phyloP scores from a whole-genome alignment of 2,329 filamentous ascomycete species.

The Hymenotorrendiella dingleyae region DNA sequence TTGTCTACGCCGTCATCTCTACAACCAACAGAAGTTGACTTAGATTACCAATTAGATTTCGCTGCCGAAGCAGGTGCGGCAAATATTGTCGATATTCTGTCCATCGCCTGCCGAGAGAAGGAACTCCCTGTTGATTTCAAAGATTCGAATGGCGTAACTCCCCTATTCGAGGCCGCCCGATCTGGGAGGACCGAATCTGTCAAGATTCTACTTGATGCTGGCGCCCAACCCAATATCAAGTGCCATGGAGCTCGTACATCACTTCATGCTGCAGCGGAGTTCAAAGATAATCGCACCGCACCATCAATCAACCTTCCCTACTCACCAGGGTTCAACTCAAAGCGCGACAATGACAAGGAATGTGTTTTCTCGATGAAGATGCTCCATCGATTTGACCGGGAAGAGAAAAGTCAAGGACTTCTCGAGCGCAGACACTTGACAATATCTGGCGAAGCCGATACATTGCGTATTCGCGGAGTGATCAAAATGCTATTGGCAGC shows the following conservation, averaged over 20 bases:
- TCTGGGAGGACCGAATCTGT: slow-evolving; percentile 6
- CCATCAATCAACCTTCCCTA: too few relatives aligned
- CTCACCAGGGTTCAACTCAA: too few relatives aligned
- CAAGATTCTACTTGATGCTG: background rate
- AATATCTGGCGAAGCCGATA: too few relatives aligned
- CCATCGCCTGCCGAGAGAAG: background rate
- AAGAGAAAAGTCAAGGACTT: background rate
- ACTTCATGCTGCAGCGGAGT: slow-evolving; percentile 56
- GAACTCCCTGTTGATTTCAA: slow-evolving; percentile 46
- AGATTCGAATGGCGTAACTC: slow-evolving; percentile 1
- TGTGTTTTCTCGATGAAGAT: too few relatives aligned
- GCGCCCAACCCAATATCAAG: slow-evolving; percentile 38
- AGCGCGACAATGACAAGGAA: slow-evolving; percentile 23
- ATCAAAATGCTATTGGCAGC: too few relatives aligned
- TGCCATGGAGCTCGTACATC: background rate
- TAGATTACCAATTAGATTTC: too few relatives aligned
- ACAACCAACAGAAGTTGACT: too few relatives aligned
- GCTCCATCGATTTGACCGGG: too few relatives aligned
- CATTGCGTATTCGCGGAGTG: too few relatives aligned
- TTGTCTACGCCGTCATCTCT: too few relatives aligned
- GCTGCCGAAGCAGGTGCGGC: slow-evolving; percentile 10
- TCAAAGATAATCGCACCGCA: too few relatives aligned
- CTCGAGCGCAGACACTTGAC: too few relatives aligned
- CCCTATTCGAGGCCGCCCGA: slow-evolving; percentile 1
- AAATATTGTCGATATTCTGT: slow-evolving; percentile 28